Evolutionary conservation across 2,329 filamentous ascomycete species (phyloP), one percentile per base, ranked within the genome.

Genomic region (Bimuria novae-zelandiae): DNA sequence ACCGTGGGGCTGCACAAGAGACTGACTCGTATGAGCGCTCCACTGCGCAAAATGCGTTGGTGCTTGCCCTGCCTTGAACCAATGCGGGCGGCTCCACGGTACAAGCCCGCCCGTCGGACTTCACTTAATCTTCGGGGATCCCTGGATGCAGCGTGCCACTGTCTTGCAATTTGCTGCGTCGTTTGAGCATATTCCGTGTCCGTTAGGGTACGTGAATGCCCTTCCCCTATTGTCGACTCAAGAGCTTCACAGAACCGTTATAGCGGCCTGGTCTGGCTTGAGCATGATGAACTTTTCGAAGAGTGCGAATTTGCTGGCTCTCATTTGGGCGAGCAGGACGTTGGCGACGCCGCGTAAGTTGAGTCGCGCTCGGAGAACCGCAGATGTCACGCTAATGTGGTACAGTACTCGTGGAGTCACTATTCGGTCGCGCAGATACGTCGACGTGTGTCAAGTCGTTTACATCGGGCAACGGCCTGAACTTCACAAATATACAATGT

Each of bases 401-500:
- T n/a, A 17, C 27, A 68, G 65, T 61, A 29, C 48, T 64, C 11
- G 52, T 55, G 33, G 54, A 63, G 29, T 56, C 55, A 12, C 33
- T 64, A 23, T 19, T 40, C 14, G 50, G 35, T 45, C 58, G 52
- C 22, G n/a, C n/a, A n/a, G 56, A 58, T 16, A n/a, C 37, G 5
- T 42, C 52, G 3, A 39, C 49, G 47, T 71, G 69, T 49, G 54
- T 62, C 4, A 32, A 49, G 12, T 51, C 41, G 16, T 71, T 69
- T 40, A 65, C 58, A 27, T 61, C 65, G 3, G 51, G 54, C 30
- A 72, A 72, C 33, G 69, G 69, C 5, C 54, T 70, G 29, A 65
- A 62, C 50, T 72, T 70, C 45, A 68, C 67, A 5, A 64, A 59
- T 16, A 29, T 47, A 29, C 65, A 67, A 47, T 72, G 69, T 54